Evolutionary conservation across 768 basidiomycete species (phyloP), one percentile per base, ranked within the genome.

Genomic region (Hygrocybe punicea): DNA sequence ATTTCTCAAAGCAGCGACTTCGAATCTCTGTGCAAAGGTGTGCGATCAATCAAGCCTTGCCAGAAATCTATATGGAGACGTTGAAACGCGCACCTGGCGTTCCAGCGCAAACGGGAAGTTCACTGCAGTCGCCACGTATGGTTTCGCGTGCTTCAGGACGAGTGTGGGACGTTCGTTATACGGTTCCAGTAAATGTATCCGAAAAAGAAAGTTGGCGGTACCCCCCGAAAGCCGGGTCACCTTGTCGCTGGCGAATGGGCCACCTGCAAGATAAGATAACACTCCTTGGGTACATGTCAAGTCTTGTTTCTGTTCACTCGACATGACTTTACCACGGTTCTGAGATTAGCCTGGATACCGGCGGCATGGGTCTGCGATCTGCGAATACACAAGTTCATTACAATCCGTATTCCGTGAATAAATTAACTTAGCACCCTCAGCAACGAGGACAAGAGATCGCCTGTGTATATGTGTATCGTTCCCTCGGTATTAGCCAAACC

Each of bases 81-180:
- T 78, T 77, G 40, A 42, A 42, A 51, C 4, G 54, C 29, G 4
- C 29, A 29, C 29, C 29, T 29, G 29, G 29, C 29, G 29, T 8
- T 29, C 29, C 29, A 29, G 29, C 36, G 25, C 10, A 50, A 45
- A 4, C 29, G 63, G 58, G 23, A 33, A 14, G 37, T 10, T 35
- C 19, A 35, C 29, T 6, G 39, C 54, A 58, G 24, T 45, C 51
- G 53, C 56, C 6, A 71, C 66, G 58, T 78, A 82, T 24, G 77
- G 71, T 49, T 78, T 75, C 9, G 77, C 76, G 68, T 87, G 82
- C 68, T 89, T 88, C 42, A 87, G 61, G 29, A 88, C 73, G 11
- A 84, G 64, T 4, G 83, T 84, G 50, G 65, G 56, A 4, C 63
- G 69, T 0, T 79, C 82, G 36, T 76, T 63, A 55, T 79, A 71